Base-by-base conservation (phyloP, 2,329 filamentous ascomycete genomes). In the Cordyceps farinosa region DNA sequence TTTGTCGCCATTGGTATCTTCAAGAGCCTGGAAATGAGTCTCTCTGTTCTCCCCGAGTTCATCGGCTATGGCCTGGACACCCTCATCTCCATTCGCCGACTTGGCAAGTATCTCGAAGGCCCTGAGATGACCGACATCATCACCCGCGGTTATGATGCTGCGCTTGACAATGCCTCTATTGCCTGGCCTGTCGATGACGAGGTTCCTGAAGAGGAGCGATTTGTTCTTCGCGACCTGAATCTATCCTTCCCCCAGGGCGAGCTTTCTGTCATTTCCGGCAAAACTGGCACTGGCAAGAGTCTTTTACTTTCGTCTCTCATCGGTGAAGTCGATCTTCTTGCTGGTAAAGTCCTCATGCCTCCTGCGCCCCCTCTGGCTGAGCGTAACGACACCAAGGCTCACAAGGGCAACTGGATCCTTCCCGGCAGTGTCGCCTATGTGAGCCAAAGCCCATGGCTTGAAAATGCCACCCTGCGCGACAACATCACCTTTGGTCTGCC, bases 361-460 rank as follows among this genome's bases (percentile, higher is more conserved):
- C 72, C 71, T 17, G 76, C 84, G 0, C 82, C 83, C 1, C 67
- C 78, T 0, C 75, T 83, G 0, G 70, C 78, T 5, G 81, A 89
- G 34, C 81, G 88, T 44, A 82, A 84, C 65, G 88, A 91, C 68
- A 72, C 76, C 59, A 83, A 86, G 65, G 90, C 89, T 2, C 88
- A 84, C 54, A 78, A 72, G 52, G 79, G 74, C 38, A 83, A 90
- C 67, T 92, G 90, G 90, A 86, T 90, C 51, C 81, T 92, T 17
- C 82, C 87, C 8, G 82, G 83, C 3, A 84, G 88, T 1, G 82
- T 92, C 54, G 90, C 90, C 0, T 94, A 88, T 68, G 89, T 93
- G 40, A 85, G 88, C 1, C 90, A 93, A 71, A 91, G 90, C 8
- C 90, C 91, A 0, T 95, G 90, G 91, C 90, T 95, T 55, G 90